A percentile compares a stretch with the other conserved stretches of the same genome.
Evolutionary conservation across 208 protist species (phyloP).

Genomic region (Tritrichomonas foetus): DNA sequence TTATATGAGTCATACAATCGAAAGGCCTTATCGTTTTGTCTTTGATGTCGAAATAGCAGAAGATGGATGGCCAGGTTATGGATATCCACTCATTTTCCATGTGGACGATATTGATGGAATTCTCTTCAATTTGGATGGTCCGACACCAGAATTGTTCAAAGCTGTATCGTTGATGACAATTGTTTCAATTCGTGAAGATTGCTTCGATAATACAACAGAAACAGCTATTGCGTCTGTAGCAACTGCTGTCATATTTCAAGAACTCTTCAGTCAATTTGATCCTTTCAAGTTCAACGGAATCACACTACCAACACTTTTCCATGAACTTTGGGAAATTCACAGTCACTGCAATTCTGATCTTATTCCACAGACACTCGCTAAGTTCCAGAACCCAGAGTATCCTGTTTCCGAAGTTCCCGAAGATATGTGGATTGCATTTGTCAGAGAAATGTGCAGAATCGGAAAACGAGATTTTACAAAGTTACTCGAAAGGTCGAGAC

Average conservation of each 20-base stretch:
- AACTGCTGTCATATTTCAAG: neutral
- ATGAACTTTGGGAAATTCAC: constrained; percentile 13
- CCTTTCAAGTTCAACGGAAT: neutral
- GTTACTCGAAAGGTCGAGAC: neutral
- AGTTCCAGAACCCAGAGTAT: neutral
- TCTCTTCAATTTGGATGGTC: neutral
- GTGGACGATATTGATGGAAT: neutral
- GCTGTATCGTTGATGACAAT: neutral
- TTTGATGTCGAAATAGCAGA: constrained; percentile 14
- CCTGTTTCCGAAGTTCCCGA: neutral
- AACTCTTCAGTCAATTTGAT: neutral
- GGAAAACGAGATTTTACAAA: neutral
- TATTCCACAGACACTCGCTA: neutral
- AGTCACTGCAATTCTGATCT: neutral
- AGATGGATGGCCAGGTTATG: neutral
- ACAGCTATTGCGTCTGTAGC: neutral
- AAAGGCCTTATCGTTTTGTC: neutral
- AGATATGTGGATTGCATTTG: constrained; percentile 24
- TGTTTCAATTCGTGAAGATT: neutral
- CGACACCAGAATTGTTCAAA: neutral
- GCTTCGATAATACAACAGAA: constrained; percentile 4
- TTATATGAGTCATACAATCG: neutral
- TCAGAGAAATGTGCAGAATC: neutral
- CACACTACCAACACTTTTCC: neutral
- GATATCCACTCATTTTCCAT: neutral